These are phyloP conservation scores for Xanthoconium separans DNA, from an alignment of 1,284 basidiomycete genomes.

Conservation along the genomic window DNA sequence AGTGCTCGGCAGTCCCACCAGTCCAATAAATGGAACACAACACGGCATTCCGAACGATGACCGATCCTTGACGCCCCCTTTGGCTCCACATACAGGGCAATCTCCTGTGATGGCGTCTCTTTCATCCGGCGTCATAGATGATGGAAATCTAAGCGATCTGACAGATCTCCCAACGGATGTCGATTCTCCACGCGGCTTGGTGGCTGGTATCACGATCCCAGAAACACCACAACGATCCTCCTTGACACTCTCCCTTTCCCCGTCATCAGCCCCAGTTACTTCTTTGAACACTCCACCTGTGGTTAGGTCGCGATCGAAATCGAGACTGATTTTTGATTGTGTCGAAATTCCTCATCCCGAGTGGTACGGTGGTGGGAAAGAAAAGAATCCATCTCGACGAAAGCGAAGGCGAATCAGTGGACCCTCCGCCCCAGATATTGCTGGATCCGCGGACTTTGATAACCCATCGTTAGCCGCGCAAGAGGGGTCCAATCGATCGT, in stretches of 20 bases:
- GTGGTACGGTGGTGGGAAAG: slow-evolving; percentile 10
- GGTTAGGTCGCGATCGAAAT: neutral
- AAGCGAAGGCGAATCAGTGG: slow-evolving; percentile 16
- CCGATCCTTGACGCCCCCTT: neutral
- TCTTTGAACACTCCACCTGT: neutral
- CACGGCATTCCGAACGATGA: neutral
- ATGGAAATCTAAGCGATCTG: slow-evolving; percentile 26
- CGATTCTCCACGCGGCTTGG: slow-evolving; percentile 12
- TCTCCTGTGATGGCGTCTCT: neutral
- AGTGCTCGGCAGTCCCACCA: neutral
- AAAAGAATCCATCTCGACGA: neutral
- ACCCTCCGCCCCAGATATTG: neutral
- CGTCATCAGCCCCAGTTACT: neutral
- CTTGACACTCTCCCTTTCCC: neutral
- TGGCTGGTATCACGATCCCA: neutral
- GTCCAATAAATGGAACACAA: neutral
- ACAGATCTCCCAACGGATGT: slow-evolving; percentile 29
- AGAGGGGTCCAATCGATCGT: neutral
- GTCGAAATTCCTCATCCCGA: slow-evolving; percentile 19
- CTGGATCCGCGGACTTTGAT: slow-evolving; percentile 1
- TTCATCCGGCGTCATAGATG: slow-evolving; percentile 6
- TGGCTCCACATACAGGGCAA: neutral
- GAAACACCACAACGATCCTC: neutral
- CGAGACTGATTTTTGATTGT: slow-evolving; percentile 26
- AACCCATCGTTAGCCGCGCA: neutral